Evolutionary conservation across 495 filamentous ascomycete genomes (phyloP).

Genomic region (Xylaria scruposa): DNA sequence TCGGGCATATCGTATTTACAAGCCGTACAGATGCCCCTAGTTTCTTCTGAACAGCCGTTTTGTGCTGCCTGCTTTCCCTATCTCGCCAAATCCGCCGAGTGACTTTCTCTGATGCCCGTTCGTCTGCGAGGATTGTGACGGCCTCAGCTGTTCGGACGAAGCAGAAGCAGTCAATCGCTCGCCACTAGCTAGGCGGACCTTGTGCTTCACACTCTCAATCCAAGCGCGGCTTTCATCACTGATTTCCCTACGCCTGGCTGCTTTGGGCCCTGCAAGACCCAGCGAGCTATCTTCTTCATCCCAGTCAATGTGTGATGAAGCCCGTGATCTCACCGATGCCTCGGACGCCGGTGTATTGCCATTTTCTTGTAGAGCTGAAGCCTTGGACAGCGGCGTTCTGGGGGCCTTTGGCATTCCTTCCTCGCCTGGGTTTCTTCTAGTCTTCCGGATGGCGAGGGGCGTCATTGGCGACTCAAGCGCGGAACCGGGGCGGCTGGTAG

Average conservation of each 20-base stretch:
- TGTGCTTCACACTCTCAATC: conserved; percentile 77
- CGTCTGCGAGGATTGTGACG: conserved; percentile 30
- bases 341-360: conserved; percentile 43
- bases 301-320: conserved; percentile 57
- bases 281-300: conserved; percentile 62
- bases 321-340: conserved; percentile 40
- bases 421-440: conserved; percentile 48
- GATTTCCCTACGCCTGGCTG: conserved; percentile 62
- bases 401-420: conserved; percentile 39
- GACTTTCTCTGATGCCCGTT: conserved; percentile 35
- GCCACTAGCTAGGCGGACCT: conserved; percentile 63
- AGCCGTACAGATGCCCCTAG: conserved; percentile 40
- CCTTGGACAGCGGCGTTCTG: conserved; percentile 44
- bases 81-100: conserved; percentile 59
- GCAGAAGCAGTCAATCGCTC: conserved; percentile 40
- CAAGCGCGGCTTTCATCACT: conserved; percentile 69
- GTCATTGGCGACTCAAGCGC: conserved; percentile 47
- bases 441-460: conserved; percentile 56
- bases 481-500: conserved; percentile 49
- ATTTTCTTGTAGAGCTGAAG: conserved; percentile 21
- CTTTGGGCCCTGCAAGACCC: conserved; percentile 68
- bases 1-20: background rate
- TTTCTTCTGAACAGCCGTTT: conserved; percentile 63
- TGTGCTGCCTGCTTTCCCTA: conserved; percentile 61
- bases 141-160: conserved; percentile 20